Evolutionary conservation across 1,139 yeast species (phyloP), one percentile per base, ranked within the genome.

Genomic region (Blastobotrys petasosporus): DNA sequence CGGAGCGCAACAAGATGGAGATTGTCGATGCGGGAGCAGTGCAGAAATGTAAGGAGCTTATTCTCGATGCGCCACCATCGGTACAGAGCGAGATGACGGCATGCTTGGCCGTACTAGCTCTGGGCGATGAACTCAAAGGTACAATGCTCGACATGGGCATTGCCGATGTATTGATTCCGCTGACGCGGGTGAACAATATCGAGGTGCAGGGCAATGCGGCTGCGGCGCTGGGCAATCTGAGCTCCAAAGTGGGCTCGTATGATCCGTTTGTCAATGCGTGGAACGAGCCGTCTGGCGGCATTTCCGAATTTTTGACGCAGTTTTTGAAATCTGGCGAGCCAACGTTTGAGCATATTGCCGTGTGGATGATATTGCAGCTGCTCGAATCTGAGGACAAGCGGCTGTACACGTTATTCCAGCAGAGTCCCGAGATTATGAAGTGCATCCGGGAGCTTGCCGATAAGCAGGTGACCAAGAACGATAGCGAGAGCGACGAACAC

Each of bases 141-240:
- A 84, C 85, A 59, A 74, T 94, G 59, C 78, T 92, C 55, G 86
- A 86, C 52, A 76, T 90, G 57, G 92, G 88, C 46, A 83, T 94
- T 44, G 77, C 90, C 53, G 92, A 86, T 58, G 96, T 88, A 36
- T 76, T 92, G 53, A 83, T 92, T 53, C 97, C 97, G 20, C 75
- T 94, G 63, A 92, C 98, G 2, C 81, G 80, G 57, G 84, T 94
- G 41, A 78, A 78, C 51, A 88, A 90, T 62, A 86, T 92, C 51
- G 98, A 92, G 68, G 97, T 92, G 13, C 94, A 96, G 66, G 99
- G 99, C 47, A 92, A 94, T 65, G 85, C 96, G 3, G 98, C 97
- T 16, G 98, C 98, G 29, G 98, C 99, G 1, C 75, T 92, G 56
- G 99, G 98, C 16, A 92, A 92, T 63, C 72, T 92, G 57, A 88